Evolutionary conservation across 1,284 basidiomycete species (phyloP), one percentile per base, ranked within the genome.

Genomic region (Gomphus bonarii): DNA sequence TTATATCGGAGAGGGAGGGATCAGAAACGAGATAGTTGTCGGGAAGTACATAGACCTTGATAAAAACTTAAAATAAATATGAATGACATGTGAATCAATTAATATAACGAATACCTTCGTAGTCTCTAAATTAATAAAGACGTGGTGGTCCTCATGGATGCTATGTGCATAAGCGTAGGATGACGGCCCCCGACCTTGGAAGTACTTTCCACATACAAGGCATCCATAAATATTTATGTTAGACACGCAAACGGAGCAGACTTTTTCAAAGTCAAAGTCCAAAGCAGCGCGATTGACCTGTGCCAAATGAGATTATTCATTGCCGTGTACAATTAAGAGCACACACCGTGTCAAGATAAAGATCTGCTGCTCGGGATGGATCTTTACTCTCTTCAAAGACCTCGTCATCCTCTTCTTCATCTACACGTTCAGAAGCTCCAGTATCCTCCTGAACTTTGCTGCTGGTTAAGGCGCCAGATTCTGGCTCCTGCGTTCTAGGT

Each of bases 181-280:
- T 47, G 81, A 89, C 61, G 86, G 84, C 18, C 97, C 95, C 63
- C 97, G 79, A 4, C 97, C 97, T 76, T 99, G 97, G 67, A 97
- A 99, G 73, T 98, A 99, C 72, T 97, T 97, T 56, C 97, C 97
- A 69, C 94, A 97, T 11, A 99, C 94, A 50, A 99, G 82, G 68
- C 97, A 99, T 22, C 92, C 93, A 66, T 99, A 99, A 61, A 91
- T 90, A 70, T 99, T 97, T 77, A 97, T 94, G 71, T 97, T 97
- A 31, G 91, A 91, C 50, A 93, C 77, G 30, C 91, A 95, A 58
- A 99, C 92, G 9, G 93, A 97, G 76, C 97, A 99, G 31, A 99
- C 80, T 76, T 95, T 93, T 75, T 99, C 97, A 67, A 99, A 99
- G 73, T 99, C 97, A 72, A 99, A 99, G 71, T 99, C 97, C 60